Conservation (phyloP, 2,329 filamentous ascomycete species). For the Penicillium sp. region DNA sequence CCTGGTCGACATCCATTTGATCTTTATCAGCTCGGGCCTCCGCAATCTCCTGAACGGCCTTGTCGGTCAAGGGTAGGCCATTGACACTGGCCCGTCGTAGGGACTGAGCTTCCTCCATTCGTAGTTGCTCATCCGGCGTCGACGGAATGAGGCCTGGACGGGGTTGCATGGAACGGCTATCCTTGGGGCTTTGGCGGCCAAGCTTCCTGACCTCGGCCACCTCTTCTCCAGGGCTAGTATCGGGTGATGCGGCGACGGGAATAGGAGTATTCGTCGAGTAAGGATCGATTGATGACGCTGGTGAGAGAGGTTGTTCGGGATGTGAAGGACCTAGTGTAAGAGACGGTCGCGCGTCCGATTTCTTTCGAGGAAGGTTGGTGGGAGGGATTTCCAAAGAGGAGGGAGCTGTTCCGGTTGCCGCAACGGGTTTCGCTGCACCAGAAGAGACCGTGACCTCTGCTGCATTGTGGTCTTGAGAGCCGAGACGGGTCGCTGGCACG, state of each 20-base stretch:
- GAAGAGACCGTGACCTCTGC: conserved; percentile 30
- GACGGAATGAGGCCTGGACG: conserved; percentile 48
- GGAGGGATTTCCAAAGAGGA: conserved; percentile 28
- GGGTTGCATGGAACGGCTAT: conserved; percentile 31
- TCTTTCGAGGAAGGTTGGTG: conserved; percentile 32
- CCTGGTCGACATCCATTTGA: conserved; percentile 29
- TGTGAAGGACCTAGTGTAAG: conserved; percentile 36
- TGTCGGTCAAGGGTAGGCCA: conserved; percentile 30
- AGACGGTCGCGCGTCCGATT: conserved; percentile 38
- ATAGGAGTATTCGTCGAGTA: conserved; percentile 76
- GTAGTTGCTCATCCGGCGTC: conserved; percentile 65
- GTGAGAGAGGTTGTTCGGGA: conserved; percentile 52
- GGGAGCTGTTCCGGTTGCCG: conserved; percentile 16
- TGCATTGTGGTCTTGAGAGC: conserved; percentile 33
- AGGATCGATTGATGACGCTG: conserved; percentile 70
- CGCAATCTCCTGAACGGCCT: conserved; percentile 37
- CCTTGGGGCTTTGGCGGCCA: conserved; percentile 43
- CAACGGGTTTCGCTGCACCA: conserved; percentile 27
- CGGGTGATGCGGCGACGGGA: conserved; percentile 70
- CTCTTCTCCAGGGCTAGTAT: conserved; percentile 76
- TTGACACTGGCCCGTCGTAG: conserved; percentile 31
- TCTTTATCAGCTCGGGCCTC: conserved; percentile 24
- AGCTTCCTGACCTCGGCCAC: conserved; percentile 49
- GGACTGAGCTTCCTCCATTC: conserved; percentile 60
- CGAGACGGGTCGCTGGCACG: conserved; percentile 33